These are phyloP conservation scores for Tetracladium setigerum DNA, from an alignment of 495 filamentous ascomycete genomes.

Conservation along the genomic window DNA sequence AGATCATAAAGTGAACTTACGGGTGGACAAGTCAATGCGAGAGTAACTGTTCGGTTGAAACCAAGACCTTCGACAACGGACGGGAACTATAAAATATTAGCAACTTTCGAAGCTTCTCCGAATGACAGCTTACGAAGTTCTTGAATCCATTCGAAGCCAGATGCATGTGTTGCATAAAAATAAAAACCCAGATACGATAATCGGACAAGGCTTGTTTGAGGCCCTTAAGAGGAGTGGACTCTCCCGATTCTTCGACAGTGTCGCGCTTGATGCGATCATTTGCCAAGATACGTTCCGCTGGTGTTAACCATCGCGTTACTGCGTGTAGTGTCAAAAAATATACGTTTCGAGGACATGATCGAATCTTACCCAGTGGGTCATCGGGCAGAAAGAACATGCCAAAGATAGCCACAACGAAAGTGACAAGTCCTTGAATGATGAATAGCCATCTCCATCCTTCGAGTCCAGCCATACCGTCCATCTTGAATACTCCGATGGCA, in stretches of 20 bases:
- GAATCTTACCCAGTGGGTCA: too few species aligned
- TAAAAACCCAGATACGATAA: constrained; percentile 26
- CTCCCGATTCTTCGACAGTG: constrained; percentile 17
- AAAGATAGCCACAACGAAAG: constrained; percentile 44
- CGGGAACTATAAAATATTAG: too few species aligned
- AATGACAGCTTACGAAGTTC: too few species aligned
- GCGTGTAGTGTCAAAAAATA: too few species aligned
- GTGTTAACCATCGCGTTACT: constrained; percentile 23
- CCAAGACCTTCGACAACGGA: constrained; percentile 34
- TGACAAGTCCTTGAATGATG: constrained; percentile 58
- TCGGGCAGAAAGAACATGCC: constrained; percentile 35
- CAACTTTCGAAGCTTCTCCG: too few species aligned
- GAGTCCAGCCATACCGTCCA: constrained; percentile 21
- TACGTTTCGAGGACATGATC: too few species aligned
- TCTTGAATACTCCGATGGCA: constrained; percentile 25
- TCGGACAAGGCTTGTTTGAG: constrained; percentile 23
- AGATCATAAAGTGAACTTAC: too few species aligned
- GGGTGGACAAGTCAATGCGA: constrained; percentile 14
- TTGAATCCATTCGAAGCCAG: constrained; percentile 25
- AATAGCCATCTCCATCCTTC: constrained; percentile 33
- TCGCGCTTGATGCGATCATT: constrained; percentile 25
- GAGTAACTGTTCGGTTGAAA: constrained; percentile 22
- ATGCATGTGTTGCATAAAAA: constrained; percentile 27
- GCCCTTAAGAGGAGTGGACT: constrained; percentile 18
- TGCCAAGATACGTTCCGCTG: constrained; percentile 19